phyloP scores from a whole-genome alignment of 2,329 filamentous ascomycete genomes.

The Phialophora chinensis region DNA sequence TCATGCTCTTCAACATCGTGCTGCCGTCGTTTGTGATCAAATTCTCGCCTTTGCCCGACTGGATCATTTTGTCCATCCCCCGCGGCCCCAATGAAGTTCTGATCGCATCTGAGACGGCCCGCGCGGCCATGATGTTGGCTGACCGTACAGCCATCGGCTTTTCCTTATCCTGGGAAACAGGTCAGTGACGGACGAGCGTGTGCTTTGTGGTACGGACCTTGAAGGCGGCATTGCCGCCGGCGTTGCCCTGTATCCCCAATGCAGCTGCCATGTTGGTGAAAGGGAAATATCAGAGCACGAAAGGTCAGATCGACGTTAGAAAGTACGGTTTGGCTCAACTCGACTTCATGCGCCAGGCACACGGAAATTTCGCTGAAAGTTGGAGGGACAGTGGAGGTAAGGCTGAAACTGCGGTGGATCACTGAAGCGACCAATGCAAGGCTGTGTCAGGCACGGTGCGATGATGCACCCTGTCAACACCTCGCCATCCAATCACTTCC shows the following conservation, averaged over 20 bases:
- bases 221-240: conserved; percentile 69
- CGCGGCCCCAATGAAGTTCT: conserved; percentile 94
- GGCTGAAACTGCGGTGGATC: conserved; percentile 6
- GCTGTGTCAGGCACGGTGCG: conserved; percentile 19
- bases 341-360: conserved; percentile 14
- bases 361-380: conserved; percentile 27
- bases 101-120: conserved; percentile 98
- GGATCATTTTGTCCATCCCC: conserved; percentile 99
- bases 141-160: conserved; percentile 97
- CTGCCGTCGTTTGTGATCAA: conserved; percentile 99
- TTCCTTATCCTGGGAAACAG: conserved; percentile 73
- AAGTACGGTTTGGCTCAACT: conserved; percentile 2
- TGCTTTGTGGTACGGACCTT: conserved; percentile 56
- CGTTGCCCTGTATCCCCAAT: conserved; percentile 54
- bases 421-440: neutral
- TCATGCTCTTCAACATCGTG: conserved; percentile 99
- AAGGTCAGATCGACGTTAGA: neutral
- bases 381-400: conserved; percentile 9
- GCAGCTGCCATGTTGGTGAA: conserved; percentile 57
- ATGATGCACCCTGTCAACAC: conserved; percentile 17
- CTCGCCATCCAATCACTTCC: conserved; percentile 26
- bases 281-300: conserved; percentile 21
- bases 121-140: conserved; percentile 94
- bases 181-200: conserved; percentile 47
- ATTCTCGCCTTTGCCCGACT: conserved; percentile 93